Evolutionary conservation across 768 basidiomycete genomes (phyloP).

Genomic region (Naganishia randhawae): DNA sequence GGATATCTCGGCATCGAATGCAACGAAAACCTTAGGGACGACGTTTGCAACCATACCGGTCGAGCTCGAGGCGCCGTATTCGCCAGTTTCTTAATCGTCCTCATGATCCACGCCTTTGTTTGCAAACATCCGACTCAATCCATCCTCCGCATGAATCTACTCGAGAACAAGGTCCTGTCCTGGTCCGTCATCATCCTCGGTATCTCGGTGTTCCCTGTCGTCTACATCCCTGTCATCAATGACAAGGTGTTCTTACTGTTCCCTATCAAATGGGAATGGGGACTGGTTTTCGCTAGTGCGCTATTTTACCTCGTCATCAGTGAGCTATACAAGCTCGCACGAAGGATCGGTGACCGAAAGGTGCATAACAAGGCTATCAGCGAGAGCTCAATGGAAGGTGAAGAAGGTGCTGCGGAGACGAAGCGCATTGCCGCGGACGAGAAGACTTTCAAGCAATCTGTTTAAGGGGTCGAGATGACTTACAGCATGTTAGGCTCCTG

Average conservation of each 20-base stretch:
- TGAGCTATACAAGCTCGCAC: conserved; percentile 40
- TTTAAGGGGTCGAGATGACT: too few relatives aligned
- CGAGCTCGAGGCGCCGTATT: conserved; percentile 52
- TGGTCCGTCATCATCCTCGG: conserved; percentile 46
- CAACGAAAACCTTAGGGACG: conserved; percentile 42
- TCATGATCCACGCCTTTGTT: conserved; percentile 46
- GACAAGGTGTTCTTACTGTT: conserved; percentile 50
- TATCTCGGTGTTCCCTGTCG: conserved; percentile 48
- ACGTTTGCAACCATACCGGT: conserved; percentile 50
- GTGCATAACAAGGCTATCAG: neutral
- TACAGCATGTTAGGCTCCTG: too few relatives aligned
- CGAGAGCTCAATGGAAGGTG: neutral
- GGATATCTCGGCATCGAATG: conserved; percentile 47
- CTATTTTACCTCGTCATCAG: conserved; percentile 38
- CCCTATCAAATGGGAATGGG: conserved; percentile 52
- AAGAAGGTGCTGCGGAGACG: conserved; percentile 9
- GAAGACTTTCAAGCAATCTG: conserved; percentile 15
- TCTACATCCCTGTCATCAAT: conserved; percentile 52
- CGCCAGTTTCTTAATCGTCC: conserved; percentile 49
- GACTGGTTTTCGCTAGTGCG: conserved; percentile 45
- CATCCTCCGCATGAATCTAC: conserved; percentile 48
- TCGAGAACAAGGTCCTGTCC: conserved; percentile 51
- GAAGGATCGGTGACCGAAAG: conserved; percentile 1
- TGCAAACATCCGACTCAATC: conserved; percentile 49
- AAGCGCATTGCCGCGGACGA: conserved; percentile 22